These are phyloP conservation scores for Cafeteria roenbergensis DNA, from an alignment of 108 stramenopile species.

Conservation along the genomic window DNA sequence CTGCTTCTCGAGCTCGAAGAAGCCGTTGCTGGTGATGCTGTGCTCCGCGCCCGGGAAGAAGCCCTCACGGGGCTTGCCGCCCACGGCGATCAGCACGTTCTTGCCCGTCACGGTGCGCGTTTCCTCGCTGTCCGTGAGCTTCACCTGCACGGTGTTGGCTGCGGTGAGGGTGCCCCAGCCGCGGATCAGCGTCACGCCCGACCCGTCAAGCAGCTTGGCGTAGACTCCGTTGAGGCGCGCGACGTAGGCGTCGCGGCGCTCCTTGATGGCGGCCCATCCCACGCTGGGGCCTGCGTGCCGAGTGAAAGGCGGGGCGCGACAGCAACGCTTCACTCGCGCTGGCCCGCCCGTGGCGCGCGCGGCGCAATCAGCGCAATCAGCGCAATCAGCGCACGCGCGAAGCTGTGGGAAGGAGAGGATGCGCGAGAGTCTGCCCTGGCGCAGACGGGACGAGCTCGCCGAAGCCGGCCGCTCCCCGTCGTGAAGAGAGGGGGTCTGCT, in stretches of 20 bases:
- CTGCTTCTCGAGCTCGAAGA: slow-evolving; percentile 67
- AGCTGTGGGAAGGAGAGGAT: too few species aligned
- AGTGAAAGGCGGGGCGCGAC: too few species aligned
- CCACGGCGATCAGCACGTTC: slow-evolving; percentile 64
- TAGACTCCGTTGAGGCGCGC: slow-evolving; percentile 71
- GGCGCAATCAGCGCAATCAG: too few species aligned
- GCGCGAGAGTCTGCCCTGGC: too few species aligned
- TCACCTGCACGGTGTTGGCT: slow-evolving; percentile 19
- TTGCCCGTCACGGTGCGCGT: slow-evolving; percentile 49
- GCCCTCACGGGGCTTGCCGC: slow-evolving; percentile 47
- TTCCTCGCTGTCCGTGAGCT: slow-evolving; percentile 22
- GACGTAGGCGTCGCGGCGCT: slow-evolving; percentile 16
- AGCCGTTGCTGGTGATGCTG: slow-evolving; percentile 63
- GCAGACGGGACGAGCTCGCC: too few species aligned
- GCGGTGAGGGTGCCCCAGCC: slow-evolving; percentile 28
- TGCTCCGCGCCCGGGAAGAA: slow-evolving; percentile 47
- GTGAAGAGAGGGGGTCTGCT: too few species aligned
- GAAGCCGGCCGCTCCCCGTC: too few species aligned
- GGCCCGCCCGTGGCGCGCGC: too few species aligned
- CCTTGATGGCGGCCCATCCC: slow-evolving; percentile 61
- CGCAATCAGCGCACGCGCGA: too few species aligned
- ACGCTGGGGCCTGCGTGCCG: slow-evolving; percentile 42
- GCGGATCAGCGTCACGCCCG: slow-evolving; percentile 48
- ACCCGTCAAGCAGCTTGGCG: slow-evolving; percentile 51
- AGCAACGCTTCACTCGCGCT: too few species aligned